Conservation (phyloP, 345 rosid species). For the Cardamine resedifolia region DNA sequence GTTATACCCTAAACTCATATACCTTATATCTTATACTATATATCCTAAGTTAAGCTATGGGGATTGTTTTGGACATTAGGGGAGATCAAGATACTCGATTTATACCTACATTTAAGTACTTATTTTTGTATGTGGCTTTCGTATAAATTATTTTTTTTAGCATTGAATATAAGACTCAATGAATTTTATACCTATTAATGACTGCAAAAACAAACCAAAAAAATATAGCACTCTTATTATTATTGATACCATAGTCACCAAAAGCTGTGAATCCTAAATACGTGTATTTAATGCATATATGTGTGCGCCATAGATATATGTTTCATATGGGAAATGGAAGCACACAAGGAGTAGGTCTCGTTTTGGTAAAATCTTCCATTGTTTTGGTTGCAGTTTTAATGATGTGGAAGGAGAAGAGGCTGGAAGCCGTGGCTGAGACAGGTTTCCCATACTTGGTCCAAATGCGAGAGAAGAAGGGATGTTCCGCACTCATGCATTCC, state of each 20-base stretch:
- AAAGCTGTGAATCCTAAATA: neutral
- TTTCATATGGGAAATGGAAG: neutral
- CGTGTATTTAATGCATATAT: neutral
- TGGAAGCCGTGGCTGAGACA: slow-evolving; percentile 54
- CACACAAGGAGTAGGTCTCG: neutral
- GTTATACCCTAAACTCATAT: too few species aligned
- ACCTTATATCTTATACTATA: too few species aligned
- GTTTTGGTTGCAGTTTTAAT: slow-evolving; percentile 4
- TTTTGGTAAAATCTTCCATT: neutral
- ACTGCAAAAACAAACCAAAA: too few species aligned
- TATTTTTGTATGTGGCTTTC: too few species aligned
- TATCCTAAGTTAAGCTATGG: too few species aligned
- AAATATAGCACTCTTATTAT: neutral
- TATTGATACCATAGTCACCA: neutral
- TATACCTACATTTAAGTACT: too few species aligned
- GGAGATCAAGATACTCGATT: too few species aligned
- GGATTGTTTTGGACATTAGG: too few species aligned
- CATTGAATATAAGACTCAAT: too few species aligned
- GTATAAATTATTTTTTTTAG: too few species aligned
- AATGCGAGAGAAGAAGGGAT: slow-evolving; percentile 32
- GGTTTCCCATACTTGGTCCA: slow-evolving; percentile 49
- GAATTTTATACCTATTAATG: too few species aligned
- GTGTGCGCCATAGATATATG: neutral
- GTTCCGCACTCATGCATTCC: slow-evolving; percentile 48
- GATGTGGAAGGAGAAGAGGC: slow-evolving; percentile 36